A percentile compares a stretch with the other conserved stretches of the same genome.
Evolutionary conservation across 306 rosid genomes (phyloP).

Genomic region (Coriaria nepalensis): DNA sequence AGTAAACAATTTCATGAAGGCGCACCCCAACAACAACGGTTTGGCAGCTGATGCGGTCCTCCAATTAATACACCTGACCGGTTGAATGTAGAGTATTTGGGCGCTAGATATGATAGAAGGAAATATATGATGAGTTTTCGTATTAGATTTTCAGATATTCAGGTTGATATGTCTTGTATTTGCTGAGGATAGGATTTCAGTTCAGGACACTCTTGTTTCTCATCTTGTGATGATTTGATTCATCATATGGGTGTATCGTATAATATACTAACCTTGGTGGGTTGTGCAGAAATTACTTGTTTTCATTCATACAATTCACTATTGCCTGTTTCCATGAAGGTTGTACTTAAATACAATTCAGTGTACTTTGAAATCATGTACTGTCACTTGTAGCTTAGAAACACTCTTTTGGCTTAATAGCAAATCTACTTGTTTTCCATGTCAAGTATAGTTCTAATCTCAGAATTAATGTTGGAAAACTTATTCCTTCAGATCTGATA

Average conservation of each 20-base stretch:
- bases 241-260: conserved; percentile 30
- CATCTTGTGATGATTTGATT: conserved; percentile 32
- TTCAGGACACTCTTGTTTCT: conserved; percentile 22
- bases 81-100: conserved; percentile 67
- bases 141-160: conserved; percentile 30
- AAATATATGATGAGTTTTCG: conserved; percentile 33
- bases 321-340: no score
- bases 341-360: no score
- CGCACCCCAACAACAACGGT: conserved; percentile 34
- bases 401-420: no score
- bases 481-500: no score
- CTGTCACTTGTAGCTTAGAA: no score
- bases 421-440: no score
- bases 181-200: conserved; percentile 12
- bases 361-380: no score
- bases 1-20: conserved; percentile 22
- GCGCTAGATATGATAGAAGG: conserved; percentile 46
- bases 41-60: conserved; percentile 32
- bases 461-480: no score
- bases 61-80: conserved; percentile 11
- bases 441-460: no score
- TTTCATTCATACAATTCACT: background rate
- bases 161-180: conserved; percentile 19
- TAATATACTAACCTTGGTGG: conserved; percentile 38
- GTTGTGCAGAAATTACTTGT: conserved; percentile 62